Conservation (phyloP, 345 rosid species). For the Populus euphratica region DNA sequence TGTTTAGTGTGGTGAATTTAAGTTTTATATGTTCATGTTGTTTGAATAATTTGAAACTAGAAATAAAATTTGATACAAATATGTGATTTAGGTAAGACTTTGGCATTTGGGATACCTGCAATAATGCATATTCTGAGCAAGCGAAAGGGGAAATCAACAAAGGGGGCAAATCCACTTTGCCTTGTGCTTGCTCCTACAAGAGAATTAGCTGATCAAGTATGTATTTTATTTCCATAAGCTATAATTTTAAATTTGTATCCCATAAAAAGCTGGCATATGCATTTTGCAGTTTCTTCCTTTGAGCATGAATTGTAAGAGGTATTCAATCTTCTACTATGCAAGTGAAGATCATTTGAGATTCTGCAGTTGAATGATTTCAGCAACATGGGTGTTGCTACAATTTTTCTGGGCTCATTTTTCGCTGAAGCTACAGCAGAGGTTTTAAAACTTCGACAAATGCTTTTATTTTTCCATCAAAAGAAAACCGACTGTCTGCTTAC, state of each 20-base stretch:
- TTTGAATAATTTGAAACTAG: background rate
- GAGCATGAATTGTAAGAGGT: too few relatives aligned
- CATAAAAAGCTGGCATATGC: too few relatives aligned
- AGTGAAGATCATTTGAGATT: too few relatives aligned
- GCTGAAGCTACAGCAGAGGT: background rate
- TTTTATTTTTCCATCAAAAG: background rate
- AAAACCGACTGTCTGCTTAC: background rate
- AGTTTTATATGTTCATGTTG: background rate
- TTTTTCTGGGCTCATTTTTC: background rate
- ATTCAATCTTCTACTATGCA: too few relatives aligned
- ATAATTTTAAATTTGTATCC: too few relatives aligned
- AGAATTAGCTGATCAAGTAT: constrained; percentile 90
- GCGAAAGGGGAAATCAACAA: constrained; percentile 52
- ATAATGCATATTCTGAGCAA: constrained; percentile 74
- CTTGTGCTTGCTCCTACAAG: constrained; percentile 95
- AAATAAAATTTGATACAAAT: too few relatives aligned
- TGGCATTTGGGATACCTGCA: constrained; percentile 88
- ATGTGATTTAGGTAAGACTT: constrained; percentile 61
- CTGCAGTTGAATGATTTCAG: too few relatives aligned
- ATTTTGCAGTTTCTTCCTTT: too few relatives aligned
- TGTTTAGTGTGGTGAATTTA: background rate
- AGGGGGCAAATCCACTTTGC: constrained; percentile 64
- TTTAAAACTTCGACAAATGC: background rate
- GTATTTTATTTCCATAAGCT: background rate
- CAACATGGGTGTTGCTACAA: too few relatives aligned